These are phyloP conservation scores for Saussurea involucrata DNA, from an alignment of 129 eudicot species.

Conservation along the genomic window DNA sequence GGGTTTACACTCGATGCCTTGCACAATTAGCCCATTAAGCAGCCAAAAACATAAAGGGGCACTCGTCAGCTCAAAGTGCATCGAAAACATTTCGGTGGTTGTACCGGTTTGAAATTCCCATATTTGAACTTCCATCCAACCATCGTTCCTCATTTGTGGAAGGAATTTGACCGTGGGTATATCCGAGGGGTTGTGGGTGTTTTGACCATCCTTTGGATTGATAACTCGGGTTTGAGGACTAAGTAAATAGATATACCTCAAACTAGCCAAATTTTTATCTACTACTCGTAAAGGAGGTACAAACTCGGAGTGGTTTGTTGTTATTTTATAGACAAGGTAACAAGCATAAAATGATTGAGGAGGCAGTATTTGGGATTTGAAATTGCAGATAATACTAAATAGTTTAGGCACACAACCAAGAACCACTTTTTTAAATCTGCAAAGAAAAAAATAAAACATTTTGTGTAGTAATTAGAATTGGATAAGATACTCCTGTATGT, in stretches of 20 bases:
- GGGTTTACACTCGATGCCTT: background rate
- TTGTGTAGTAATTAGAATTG: too few species aligned
- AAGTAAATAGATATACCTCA: background rate
- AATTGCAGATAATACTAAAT: too few species aligned
- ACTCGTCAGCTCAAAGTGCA: background rate
- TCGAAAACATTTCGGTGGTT: background rate
- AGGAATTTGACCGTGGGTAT: background rate
- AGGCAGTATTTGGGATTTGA: too few species aligned
- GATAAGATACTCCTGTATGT: too few species aligned
- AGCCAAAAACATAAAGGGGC: background rate
- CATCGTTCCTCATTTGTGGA: background rate
- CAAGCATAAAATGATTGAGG: too few species aligned
- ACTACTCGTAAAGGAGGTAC: too few species aligned
- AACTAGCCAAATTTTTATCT: too few species aligned
- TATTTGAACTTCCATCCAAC: background rate
- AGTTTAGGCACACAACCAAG: too few species aligned
- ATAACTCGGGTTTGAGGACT: background rate
- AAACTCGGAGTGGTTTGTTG: too few species aligned
- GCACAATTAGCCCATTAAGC: background rate
- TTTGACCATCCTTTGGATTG: background rate
- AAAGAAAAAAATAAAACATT: too few species aligned
- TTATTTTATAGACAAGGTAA: too few species aligned
- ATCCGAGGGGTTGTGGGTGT: background rate
- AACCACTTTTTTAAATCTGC: too few species aligned
- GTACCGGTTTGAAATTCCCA: background rate